Conservation (phyloP, 176 grass and related monocot species). For the Phoenix dactylifera region DNA sequence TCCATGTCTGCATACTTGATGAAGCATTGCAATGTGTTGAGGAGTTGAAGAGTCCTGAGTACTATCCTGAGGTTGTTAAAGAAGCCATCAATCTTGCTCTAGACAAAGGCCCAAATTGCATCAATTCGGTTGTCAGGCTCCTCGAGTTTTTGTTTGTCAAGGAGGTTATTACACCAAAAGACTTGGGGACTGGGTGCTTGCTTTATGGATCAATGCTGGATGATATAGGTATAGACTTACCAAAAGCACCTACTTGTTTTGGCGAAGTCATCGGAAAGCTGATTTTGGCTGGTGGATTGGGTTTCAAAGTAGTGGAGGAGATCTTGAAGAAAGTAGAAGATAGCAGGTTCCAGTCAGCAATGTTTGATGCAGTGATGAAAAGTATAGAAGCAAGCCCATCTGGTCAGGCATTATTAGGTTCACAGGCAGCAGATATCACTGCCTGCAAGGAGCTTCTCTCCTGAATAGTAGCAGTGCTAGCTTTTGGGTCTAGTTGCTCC, state of each 20-base stretch:
- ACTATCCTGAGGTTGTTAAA: slow-evolving; percentile 80
- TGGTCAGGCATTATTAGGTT: slow-evolving; percentile 54
- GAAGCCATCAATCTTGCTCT: slow-evolving; percentile 88
- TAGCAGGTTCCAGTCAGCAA: slow-evolving; percentile 28
- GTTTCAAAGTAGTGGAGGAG: slow-evolving; percentile 61
- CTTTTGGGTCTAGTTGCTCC: too few relatives aligned
- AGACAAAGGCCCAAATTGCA: slow-evolving; percentile 55
- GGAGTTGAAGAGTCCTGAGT: slow-evolving; percentile 66
- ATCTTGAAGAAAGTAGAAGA: slow-evolving; percentile 74
- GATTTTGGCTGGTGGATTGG: slow-evolving; percentile 38
- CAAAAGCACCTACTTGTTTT: slow-evolving; percentile 71
- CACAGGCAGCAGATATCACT: slow-evolving; percentile 28
- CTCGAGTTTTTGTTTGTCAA: slow-evolving; percentile 56
- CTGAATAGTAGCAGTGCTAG: background rate
- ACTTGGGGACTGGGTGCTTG: slow-evolving; percentile 60
- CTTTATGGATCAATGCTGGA: slow-evolving; percentile 68
- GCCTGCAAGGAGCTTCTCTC: slow-evolving; percentile 47
- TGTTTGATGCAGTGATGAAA: slow-evolving; percentile 35
- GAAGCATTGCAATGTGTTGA: slow-evolving; percentile 94
- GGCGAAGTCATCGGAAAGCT: slow-evolving; percentile 62
- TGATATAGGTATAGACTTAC: slow-evolving; percentile 89
- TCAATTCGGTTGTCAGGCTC: slow-evolving; percentile 57
- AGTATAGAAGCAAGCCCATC: slow-evolving; percentile 36
- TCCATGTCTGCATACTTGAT: slow-evolving; percentile 56
- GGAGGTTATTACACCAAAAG: slow-evolving; percentile 48